Base-by-base conservation (phyloP, 495 filamentous ascomycete species). In the Platismatia glauca region DNA sequence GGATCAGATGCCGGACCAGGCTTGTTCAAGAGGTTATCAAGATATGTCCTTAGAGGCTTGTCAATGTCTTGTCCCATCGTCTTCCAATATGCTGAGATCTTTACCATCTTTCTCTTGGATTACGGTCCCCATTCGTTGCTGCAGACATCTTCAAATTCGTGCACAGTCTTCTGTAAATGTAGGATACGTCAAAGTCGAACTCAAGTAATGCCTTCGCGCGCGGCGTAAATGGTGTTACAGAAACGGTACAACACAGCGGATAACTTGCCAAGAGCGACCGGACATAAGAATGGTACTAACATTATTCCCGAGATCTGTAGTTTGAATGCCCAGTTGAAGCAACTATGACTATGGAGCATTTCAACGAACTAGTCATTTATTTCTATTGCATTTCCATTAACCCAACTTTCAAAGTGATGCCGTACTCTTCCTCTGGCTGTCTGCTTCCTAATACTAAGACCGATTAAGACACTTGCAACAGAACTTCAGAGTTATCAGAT, bases 1-100 rank as follows among this genome's bases (percentile, higher is more conserved):
- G 82, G 78, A 70, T 91, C 86, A 41, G 86, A 89, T 72, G 86
- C 92, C 12, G 94, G 89, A 4, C 95, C 93, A 15, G 79, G 75
- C 18, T 86, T 87, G 59, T 76, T 84, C 22, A 95, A 79, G 60
- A 96, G 83, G 44, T 80, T 84, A 68, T 96, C 83, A 48, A 97
- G 83, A 71, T 94, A 84, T 75, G 81, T 84, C 92, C 90, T 89
- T 0, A 15, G 13, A 50, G 24, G 7, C 24, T 34, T 16, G 41
- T n/a, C 39, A 33, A 18, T 37, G 41, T 53, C 11, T 33, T 62
- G 38, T 37, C 35, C 15, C 0, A 16, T 8, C 34, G 18, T 33
- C 20, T 24, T 11, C 20, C 5, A 27, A 8, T 29, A 9, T 44
- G 15, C 20, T 34, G 8, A 15, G n/a, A 31, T 55, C 2, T 22